These are phyloP conservation scores for Metschnikowia cerradonensis DNA, from an alignment of 805 yeast genomes.

Conservation along the genomic window DNA sequence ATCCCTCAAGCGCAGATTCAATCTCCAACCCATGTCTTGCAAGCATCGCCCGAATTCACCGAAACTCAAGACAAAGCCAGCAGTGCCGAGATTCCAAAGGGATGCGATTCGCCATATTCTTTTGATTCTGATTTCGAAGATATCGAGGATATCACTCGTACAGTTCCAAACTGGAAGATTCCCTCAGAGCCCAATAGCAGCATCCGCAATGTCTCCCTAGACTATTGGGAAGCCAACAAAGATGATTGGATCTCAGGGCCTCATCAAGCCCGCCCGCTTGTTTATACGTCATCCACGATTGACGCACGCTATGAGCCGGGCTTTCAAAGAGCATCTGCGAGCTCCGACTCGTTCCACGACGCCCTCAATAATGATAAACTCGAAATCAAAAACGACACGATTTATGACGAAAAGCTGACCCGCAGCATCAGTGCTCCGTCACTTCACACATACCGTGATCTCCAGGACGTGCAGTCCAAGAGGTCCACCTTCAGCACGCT, in stretches of 20 bases:
- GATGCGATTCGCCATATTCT: background rate
- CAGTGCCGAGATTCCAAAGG: background rate
- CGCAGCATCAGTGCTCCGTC: slow-evolving; percentile 34
- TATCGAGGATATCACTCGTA: slow-evolving; percentile 11
- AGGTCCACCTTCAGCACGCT: slow-evolving; percentile 9
- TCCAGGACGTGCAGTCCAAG: slow-evolving; percentile 1
- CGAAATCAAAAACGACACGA: background rate
- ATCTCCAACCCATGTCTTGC: background rate
- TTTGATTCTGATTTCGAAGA: slow-evolving; percentile 8
- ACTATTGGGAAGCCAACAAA: slow-evolving; percentile 31
- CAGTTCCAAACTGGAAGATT: slow-evolving; percentile 3
- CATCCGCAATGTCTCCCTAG: slow-evolving; percentile 22
- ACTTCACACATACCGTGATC: slow-evolving; percentile 34
- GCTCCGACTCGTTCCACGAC: background rate
- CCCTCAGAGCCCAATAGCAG: background rate
- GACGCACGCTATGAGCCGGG: background rate
- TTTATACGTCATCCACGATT: slow-evolving; percentile 19
- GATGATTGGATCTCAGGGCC: slow-evolving; percentile 23
- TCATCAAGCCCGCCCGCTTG: slow-evolving; percentile 24
- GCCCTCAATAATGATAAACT: background rate
- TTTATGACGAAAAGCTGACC: slow-evolving; percentile 18
- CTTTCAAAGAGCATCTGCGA: background rate
- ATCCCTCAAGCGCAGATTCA: too few species aligned
- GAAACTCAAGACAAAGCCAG: background rate
- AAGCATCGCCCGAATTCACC: background rate